Evolutionary conservation across 2,329 filamentous ascomycete species (phyloP), one percentile per base, ranked within the genome.

Genomic region (Alternaria sp.): DNA sequence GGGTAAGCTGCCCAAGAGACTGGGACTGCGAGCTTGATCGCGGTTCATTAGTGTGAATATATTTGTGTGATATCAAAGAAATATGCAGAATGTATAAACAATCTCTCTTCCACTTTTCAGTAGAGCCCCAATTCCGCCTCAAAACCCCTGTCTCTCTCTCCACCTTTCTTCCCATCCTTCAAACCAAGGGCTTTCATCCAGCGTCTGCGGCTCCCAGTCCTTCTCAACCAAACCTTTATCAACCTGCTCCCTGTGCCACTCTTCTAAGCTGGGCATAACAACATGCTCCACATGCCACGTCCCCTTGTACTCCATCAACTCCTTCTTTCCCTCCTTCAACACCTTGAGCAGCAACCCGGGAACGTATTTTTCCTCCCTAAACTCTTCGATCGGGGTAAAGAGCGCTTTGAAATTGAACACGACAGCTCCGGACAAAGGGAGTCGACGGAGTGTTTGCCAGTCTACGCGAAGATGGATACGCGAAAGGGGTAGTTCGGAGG

Each of bases 341-440:
- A 95, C 81, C 77, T 90, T 91, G 2, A 88, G 77, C 2, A 93
- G 54, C 5, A 96, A 74, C 0, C 85, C 86, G 0, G 93, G 93
- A 0, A 96, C 80, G 47, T 88, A 90, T 0, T 91, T 86, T 75
- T 96, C 93, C 57, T 90, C 83, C 3, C 86, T 81, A 58, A 96
- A 88, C 64, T 90, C 87, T 0, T 83, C 75, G 0, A 96, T 75
- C 0, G 91, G 90, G 0, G 92, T 95, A 78, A 96, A 96, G 0
- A 95, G 78, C 0, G 90, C 92, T 73, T 94, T 96, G 85, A 94
- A 96, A 76, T 95, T 96, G 81, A 96, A 96, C 0, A 93, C 86
- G 1, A 96, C 82, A 0, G 86, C 89, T 0, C 87, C 91, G 0
- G 90, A 93, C 0, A 96, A 81, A 0, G 93, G 92, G 0, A 96